Evolutionary conservation across 352 stramenopile species (phyloP).

Genomic region (Phytophthora ohioensis): DNA sequence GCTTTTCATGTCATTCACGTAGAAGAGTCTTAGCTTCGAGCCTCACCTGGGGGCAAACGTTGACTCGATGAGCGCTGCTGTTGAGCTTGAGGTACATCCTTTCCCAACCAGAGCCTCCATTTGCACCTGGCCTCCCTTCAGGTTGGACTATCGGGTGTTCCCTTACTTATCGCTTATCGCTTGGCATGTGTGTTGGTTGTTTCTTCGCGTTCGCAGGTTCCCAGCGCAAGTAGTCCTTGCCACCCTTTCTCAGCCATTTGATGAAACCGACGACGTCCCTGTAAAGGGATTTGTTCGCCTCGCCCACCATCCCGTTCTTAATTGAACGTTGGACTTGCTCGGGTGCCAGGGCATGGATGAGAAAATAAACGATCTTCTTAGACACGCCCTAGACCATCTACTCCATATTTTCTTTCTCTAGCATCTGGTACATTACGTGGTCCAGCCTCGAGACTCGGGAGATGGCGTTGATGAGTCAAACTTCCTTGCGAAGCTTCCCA

Average conservation of each 20-base stretch:
- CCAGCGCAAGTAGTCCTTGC: constrained; percentile 19
- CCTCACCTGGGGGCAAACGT: constrained; percentile 5
- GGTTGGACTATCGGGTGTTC: background rate
- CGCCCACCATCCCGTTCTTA: background rate
- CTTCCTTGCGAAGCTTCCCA: constrained; percentile 1
- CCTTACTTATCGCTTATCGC: background rate
- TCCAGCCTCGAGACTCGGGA: constrained; percentile 20
- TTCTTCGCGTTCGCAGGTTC: background rate
- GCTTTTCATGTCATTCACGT: constrained; percentile 14
- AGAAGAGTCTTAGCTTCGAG: background rate
- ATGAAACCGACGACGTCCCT: constrained; percentile 20
- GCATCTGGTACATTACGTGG: constrained; percentile 6
- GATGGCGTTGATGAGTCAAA: background rate
- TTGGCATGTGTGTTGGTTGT: background rate
- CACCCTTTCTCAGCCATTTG: constrained; percentile 6
- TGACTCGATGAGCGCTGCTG: constrained; percentile 2
- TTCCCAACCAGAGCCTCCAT: background rate
- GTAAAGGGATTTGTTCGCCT: constrained; percentile 12
- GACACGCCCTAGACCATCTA: constrained; percentile 12
- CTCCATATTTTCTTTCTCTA: constrained; percentile 10
- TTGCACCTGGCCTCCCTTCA: background rate
- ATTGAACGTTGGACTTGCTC: constrained; percentile 1
- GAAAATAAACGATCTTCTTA: constrained; percentile 11
- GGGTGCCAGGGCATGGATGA: constrained; percentile 3
- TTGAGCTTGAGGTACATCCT: constrained; percentile 5